phyloP scores from a whole-genome alignment of 2,329 filamentous ascomycete species.

The Colletotrichum lindemuthianum region DNA sequence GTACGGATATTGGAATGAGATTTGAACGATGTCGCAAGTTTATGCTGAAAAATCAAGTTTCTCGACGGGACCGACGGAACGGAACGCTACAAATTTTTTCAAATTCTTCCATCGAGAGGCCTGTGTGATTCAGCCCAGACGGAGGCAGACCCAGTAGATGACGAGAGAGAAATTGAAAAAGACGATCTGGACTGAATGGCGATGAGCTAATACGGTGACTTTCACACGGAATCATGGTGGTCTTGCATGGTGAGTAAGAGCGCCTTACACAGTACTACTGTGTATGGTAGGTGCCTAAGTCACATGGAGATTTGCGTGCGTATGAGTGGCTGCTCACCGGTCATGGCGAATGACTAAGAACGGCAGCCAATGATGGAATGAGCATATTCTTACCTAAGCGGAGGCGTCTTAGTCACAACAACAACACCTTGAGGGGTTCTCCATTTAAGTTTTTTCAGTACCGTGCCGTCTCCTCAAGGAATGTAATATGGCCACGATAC shows the following conservation, averaged over 20 bases:
- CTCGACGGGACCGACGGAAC: background rate
- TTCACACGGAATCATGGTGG: background rate
- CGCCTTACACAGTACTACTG: no score
- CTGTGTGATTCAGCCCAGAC: slow-evolving; percentile 3
- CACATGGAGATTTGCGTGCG: no score
- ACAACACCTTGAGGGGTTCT: slow-evolving; percentile 2
- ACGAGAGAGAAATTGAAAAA: slow-evolving; percentile 20
- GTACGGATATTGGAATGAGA: background rate
- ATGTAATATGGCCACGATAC: no score
- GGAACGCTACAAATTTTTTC: background rate
- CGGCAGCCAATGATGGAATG: background rate
- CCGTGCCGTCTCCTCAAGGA: no score
- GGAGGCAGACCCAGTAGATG: slow-evolving; percentile 6
- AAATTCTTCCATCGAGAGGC: background rate
- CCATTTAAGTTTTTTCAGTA: background rate
- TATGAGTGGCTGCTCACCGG: no score
- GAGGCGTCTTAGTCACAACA: background rate
- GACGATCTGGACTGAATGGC: slow-evolving; percentile 1
- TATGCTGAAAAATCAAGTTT: slow-evolving; percentile 16
- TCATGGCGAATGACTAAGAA: no score
- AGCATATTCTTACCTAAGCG: slow-evolving; percentile 11
- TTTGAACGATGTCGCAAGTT: slow-evolving; percentile 9
- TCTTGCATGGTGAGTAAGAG: no score
- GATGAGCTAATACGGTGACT: background rate
- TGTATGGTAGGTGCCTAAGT: no score